Percentiles rank a stretch among this genome's conserved stretches.
Conservation (phyloP, 1,284 basidiomycete genomes). For the Malassezia psittaci region DNA sequence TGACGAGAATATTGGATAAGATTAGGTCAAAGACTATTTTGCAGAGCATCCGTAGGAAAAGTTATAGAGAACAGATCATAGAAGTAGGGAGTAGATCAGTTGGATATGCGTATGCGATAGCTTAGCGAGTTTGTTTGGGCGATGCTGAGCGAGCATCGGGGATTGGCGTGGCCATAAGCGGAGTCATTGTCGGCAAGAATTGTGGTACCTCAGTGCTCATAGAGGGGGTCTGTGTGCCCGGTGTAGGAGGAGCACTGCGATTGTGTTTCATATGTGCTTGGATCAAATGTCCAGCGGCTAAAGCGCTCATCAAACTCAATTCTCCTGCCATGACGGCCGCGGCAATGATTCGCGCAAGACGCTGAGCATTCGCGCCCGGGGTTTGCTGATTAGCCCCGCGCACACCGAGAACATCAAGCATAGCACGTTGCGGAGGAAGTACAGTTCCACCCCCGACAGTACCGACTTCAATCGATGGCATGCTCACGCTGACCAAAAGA, state of each 20-base stretch:
- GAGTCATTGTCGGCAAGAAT: slow-evolving; percentile 16
- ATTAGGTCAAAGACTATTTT: too few species aligned
- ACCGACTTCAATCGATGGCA: slow-evolving; percentile 49
- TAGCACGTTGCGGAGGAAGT: slow-evolving; percentile 37
- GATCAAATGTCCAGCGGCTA: slow-evolving; percentile 45
- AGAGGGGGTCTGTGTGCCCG: slow-evolving; percentile 36
- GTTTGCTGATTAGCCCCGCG: slow-evolving; percentile 36
- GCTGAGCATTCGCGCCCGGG: slow-evolving; percentile 45
- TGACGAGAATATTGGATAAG: too few species aligned
- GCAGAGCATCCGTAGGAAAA: too few species aligned
- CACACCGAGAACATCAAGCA: slow-evolving; percentile 46
- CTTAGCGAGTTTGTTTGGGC: too few species aligned
- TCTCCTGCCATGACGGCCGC: slow-evolving; percentile 47
- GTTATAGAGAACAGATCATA: too few species aligned
- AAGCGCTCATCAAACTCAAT: slow-evolving; percentile 42
- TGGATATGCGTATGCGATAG: too few species aligned
- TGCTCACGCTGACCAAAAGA: slow-evolving; percentile 55
- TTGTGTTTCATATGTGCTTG: slow-evolving; percentile 48
- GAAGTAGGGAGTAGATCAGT: too few species aligned
- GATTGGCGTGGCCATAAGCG: slow-evolving; percentile 17
- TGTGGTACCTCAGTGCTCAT: neutral
- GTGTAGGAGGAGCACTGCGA: slow-evolving; percentile 40
- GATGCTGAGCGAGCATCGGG: neutral
- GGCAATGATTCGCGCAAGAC: slow-evolving; percentile 44
- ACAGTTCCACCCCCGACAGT: slow-evolving; percentile 87